Conservation (phyloP, 2,329 filamentous ascomycete species). For the Arthrobotrys musiformis region DNA sequence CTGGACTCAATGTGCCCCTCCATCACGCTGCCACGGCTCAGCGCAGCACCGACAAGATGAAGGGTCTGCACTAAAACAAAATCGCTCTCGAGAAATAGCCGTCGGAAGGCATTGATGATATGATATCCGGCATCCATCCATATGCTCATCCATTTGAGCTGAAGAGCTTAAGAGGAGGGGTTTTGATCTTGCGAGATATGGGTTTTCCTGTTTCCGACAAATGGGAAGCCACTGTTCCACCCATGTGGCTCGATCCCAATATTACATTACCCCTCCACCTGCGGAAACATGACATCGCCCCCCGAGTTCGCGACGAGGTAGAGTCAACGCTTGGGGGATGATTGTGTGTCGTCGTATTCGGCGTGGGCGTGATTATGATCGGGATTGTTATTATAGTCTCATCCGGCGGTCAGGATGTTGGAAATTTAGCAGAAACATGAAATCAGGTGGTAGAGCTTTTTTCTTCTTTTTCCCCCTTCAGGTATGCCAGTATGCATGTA, state of each 20-base stretch:
- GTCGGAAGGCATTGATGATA: neutral
- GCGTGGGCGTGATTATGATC: too few species aligned
- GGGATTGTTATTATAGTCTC: too few species aligned
- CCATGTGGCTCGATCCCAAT: slow-evolving; percentile 42
- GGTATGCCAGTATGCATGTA: too few species aligned
- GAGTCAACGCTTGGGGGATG: neutral
- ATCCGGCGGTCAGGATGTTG: too few species aligned
- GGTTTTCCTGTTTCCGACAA: slow-evolving; percentile 33
- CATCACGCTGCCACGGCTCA: too few species aligned
- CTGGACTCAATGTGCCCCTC: neutral
- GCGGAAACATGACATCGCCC: neutral
- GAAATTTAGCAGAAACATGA: neutral
- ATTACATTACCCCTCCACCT: neutral
- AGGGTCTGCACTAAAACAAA: neutral
- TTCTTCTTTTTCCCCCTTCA: neutral
- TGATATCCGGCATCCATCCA: neutral
- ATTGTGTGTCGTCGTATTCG: too few species aligned
- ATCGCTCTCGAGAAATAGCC: neutral
- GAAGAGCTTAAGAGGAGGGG: neutral
- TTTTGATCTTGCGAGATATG: neutral
- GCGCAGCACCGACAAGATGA: neutral
- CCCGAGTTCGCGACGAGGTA: neutral
- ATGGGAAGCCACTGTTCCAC: slow-evolving; percentile 41
- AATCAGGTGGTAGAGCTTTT: slow-evolving; percentile 11
- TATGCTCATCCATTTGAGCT: neutral